These are phyloP conservation scores for Mycena olivaceomarginata DNA, from an alignment of 768 basidiomycete species.

Conservation along the genomic window DNA sequence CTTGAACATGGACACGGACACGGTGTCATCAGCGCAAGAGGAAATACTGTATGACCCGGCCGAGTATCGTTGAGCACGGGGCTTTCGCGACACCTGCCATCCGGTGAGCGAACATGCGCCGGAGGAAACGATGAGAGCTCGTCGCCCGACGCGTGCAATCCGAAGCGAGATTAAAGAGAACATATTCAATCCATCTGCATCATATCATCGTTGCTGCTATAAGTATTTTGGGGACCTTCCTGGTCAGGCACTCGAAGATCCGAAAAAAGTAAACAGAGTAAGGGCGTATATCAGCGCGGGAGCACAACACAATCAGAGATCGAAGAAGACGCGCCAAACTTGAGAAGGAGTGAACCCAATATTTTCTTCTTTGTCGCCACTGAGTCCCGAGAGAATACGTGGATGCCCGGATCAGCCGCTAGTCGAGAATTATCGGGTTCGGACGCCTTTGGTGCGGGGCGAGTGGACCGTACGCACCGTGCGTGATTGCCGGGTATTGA, in stretches of 20 bases:
- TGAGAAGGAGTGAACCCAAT: not conserved
- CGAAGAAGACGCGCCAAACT: not conserved
- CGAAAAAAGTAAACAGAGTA: too few relatives aligned
- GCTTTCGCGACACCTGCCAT: slow-evolving; percentile 35
- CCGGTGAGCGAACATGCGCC: slow-evolving; percentile 23
- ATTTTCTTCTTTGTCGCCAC: too few relatives aligned
- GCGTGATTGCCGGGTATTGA: slow-evolving; percentile 34
- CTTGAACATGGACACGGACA: not conserved
- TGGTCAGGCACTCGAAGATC: too few relatives aligned
- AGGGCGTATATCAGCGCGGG: not conserved
- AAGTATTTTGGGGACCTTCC: not conserved
- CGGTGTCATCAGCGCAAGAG: slow-evolving; percentile 8
- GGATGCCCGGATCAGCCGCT: slow-evolving; percentile 25
- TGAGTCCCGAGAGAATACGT: not conserved
- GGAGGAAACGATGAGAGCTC: slow-evolving; percentile 3
- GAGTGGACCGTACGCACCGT: not conserved
- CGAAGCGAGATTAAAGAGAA: too few relatives aligned
- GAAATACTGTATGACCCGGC: slow-evolving; percentile 26
- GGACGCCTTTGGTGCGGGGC: not conserved
- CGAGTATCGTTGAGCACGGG: slow-evolving; percentile 37
- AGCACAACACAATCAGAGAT: not conserved
- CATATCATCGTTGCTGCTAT: not conserved
- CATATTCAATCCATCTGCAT: too few relatives aligned
- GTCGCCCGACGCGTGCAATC: not conserved
- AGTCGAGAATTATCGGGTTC: slow-evolving; percentile 16